Evolutionary conservation across 2,329 filamentous ascomycete genomes (phyloP), one percentile per base, ranked within the genome.

Genomic region (Cercospora zeina): DNA sequence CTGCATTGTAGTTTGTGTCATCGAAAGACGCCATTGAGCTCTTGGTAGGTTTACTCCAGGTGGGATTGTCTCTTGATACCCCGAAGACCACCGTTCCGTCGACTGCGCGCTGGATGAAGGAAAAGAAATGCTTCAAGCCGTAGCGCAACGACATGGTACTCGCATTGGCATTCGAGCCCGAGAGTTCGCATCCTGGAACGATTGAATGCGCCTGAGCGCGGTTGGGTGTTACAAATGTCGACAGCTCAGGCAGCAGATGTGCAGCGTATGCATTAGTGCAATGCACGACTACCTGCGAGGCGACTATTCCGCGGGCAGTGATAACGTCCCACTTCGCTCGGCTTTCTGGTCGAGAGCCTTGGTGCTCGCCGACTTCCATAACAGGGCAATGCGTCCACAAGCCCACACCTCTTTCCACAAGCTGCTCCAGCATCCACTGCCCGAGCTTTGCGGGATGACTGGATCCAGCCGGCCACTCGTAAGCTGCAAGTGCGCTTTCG

Each of bases 401-500:
- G 30, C 63, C 70, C 3, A 71, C 76, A 6, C 80, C 80, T 42
- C 72, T 73, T 1, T 69, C 68, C 5, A 81, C 73, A 13, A 72
- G 73, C 14, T 72, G 68, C 11, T 66, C 68, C 19, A 82, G 70
- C 11, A 82, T 72, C 73, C 79, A 82, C n/a, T 82, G 80, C 0
- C 77, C 76, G 19, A 82, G 68, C 65, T 81, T 82, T 5, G 80
- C 80, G 2, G 80, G 80, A 67, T 82, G 80, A 34, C 74, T 78
- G 2, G 79, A 81, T 2, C 78, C 80, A 13, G 79, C 80, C 3
- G 80, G 78, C 80, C 80, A 82, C 65, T 82, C 80, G 62, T 82
- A 82, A 7, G 80, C 80, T n/a, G 77, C 74, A 10, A 80, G 58
- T 0, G 77, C 77, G 1, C 69, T 69, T 3, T 68, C 54, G 4